Conservation (phyloP, 1,284 basidiomycete species). For the Fereydounia khargensis region DNA sequence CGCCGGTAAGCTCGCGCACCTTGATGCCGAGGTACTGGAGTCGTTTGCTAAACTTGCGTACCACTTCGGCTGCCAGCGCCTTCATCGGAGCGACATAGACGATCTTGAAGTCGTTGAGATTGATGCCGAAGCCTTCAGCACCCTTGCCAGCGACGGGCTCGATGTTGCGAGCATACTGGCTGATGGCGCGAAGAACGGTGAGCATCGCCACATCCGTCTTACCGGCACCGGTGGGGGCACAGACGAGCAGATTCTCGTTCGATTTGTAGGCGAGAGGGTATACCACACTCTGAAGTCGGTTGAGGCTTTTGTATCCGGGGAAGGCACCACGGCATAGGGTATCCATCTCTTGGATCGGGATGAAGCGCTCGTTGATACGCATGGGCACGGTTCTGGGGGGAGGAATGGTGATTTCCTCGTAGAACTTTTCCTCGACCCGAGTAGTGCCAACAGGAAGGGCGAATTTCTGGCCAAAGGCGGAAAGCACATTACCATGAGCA, state of each 20-base stretch:
- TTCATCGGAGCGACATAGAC: constrained; percentile 99
- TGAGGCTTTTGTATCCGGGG: constrained; percentile 80
- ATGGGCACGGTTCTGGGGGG: constrained; percentile 79
- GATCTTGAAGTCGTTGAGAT: constrained; percentile 72
- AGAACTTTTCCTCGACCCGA: constrained; percentile 63
- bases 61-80: constrained; percentile 91
- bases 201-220: constrained; percentile 99
- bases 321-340: constrained; percentile 81
- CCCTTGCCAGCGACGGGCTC: constrained; percentile 62
- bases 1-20: constrained; percentile 94
- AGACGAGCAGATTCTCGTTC: constrained; percentile 92
- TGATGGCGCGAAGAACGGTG: constrained; percentile 81
- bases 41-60: constrained; percentile 84
- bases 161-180: constrained; percentile 72
- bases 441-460: constrained; percentile 80
- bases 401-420: constrained; percentile 80
- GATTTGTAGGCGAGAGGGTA: constrained; percentile 88
- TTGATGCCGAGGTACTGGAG: constrained; percentile 83
- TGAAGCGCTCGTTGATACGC: constrained; percentile 70
- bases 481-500: constrained; percentile 69
- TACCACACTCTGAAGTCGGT: constrained; percentile 92
- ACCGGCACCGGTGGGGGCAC: constrained; percentile 63
- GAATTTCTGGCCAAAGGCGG: constrained; percentile 72
- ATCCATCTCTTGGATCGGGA: constrained; percentile 75
- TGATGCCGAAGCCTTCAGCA: constrained; percentile 39